Percentiles rank a stretch among this genome's conserved stretches.
These are phyloP conservation scores for Ophiostoma quercus DNA, from an alignment of 2,329 filamentous ascomycete species.

Conservation along the genomic window DNA sequence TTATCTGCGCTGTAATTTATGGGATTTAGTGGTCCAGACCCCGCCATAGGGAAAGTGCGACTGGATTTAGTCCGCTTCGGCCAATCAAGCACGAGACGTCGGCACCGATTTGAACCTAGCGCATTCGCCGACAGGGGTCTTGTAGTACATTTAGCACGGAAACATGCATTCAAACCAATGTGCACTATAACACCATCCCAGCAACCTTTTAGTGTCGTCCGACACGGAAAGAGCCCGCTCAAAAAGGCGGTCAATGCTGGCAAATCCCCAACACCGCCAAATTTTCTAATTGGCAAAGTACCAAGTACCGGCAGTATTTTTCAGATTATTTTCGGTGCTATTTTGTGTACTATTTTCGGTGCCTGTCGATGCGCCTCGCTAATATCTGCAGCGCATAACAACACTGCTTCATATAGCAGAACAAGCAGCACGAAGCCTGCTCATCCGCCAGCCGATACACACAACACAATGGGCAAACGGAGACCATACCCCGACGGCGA, in stretches of 20 bases:
- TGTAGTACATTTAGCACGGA: background rate
- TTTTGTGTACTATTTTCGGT: background rate
- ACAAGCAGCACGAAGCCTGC: background rate
- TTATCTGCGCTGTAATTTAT: conserved; percentile 2
- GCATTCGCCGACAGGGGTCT: background rate
- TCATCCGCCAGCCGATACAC: background rate
- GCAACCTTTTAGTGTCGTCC: background rate
- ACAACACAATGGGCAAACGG: conserved; percentile 43
- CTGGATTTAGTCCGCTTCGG: background rate
- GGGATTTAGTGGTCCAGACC: conserved; percentile 1
- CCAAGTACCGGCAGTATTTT: conserved; percentile 17
- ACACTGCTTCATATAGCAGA: background rate
- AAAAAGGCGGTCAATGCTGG: conserved; percentile 17
- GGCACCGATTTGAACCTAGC: background rate
- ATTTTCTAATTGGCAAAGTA: conserved; percentile 13
- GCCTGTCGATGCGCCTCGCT: too few relatives aligned
- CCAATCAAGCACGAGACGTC: conserved; percentile 7
- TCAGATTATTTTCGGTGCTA: background rate
- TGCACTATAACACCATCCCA: background rate
- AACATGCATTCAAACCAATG: background rate
- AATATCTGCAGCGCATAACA: background rate
- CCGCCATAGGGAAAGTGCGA: conserved; percentile 10
- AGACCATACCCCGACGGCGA: conserved; percentile 38
- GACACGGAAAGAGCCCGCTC: background rate
- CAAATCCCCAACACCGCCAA: conserved; percentile 21